Evolutionary conservation across 179 eudicot species (phyloP), one percentile per base, ranked within the genome.

Genomic region (Corrigiola litoralis): DNA sequence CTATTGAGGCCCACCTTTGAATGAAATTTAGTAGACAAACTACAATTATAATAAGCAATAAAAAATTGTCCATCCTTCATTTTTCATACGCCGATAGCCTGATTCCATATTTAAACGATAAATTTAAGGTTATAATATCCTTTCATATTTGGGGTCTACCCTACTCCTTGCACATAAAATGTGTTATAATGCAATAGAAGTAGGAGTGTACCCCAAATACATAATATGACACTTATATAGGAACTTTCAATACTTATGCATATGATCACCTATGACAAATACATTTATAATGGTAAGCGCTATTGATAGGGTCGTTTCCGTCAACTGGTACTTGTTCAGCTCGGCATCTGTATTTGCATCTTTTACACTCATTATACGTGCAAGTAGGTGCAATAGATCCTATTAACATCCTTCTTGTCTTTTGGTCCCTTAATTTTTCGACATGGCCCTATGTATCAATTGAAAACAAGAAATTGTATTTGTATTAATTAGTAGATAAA

Each of bases 311-410:
- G 70, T 91, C 97, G 42, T 91, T 91, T 34, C 94, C 91, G 53
- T 91, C 97, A 4, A 91, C 97, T 0, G 97, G 97, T 68, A 91
- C 81, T 66, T 91, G 97, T 74, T 89, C 94, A 27, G 97, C 96
- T 61, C 82, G 86, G 63, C 97, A 91, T 68, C 80, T 83, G 75
- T 73, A 85, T 81, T 72, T 86, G 78, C 97, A 91, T 20, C 95
- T 95, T 74, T 85, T 74, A 81, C 97, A 91, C 69, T 91, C 97
- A n/a, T 90, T 90, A 71, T 89, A 88, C 10, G 95, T 91, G 82
- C 97, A 91, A 0, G 80, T 86, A 5, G 97, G 97, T 3, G 85
- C 86, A 2, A 80, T 88, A 10, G 97, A 91, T 37, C 97, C 97
- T 24, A 91, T 91, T 74, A 85, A 66, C 72, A 72, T 29, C 69